Conservation (phyloP, 1,139 yeast species). For the Taiozyma sp. region DNA sequence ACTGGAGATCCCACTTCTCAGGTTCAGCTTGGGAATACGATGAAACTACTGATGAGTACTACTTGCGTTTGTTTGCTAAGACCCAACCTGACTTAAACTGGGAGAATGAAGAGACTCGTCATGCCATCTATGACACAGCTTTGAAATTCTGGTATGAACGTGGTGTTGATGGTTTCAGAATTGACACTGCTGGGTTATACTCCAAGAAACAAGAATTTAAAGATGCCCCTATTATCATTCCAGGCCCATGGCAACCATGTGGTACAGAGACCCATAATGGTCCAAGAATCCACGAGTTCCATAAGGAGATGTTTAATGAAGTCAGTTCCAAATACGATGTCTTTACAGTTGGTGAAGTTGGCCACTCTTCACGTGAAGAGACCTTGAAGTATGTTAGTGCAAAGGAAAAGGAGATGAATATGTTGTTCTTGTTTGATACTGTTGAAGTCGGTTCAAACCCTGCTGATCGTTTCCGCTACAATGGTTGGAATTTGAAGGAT, state of each 20-base stretch:
- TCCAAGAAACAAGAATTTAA: constrained; percentile 43
- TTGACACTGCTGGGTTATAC: constrained; percentile 50
- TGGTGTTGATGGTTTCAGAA: constrained; percentile 57
- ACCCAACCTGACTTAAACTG: constrained; percentile 58
- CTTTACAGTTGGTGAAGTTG: constrained; percentile 57
- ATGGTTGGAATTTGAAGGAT: constrained; percentile 36
- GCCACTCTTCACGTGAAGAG: constrained; percentile 38
- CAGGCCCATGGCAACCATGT: constrained; percentile 39
- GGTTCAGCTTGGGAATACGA: constrained; percentile 57
- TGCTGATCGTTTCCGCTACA: constrained; percentile 31
- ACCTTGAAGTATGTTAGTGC: constrained; percentile 47
- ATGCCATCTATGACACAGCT: constrained; percentile 47
- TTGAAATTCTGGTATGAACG: constrained; percentile 50
- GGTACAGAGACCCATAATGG: constrained; percentile 36
- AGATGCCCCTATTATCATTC: constrained; percentile 45
- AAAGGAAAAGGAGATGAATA: constrained; percentile 43
- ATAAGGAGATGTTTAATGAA: constrained; percentile 44
- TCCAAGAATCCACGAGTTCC: constrained; percentile 54
- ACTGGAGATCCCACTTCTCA: constrained; percentile 49
- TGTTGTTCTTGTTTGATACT: constrained; percentile 47
- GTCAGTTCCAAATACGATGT: constrained; percentile 45
- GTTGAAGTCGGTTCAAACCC: constrained; percentile 39
- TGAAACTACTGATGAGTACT: constrained; percentile 47
- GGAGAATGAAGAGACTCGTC: constrained; percentile 49
- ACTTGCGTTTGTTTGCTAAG: constrained; percentile 46